Evolutionary conservation across 1,139 yeast genomes (phyloP).

Genomic region (Geotrichum klebahnii): DNA sequence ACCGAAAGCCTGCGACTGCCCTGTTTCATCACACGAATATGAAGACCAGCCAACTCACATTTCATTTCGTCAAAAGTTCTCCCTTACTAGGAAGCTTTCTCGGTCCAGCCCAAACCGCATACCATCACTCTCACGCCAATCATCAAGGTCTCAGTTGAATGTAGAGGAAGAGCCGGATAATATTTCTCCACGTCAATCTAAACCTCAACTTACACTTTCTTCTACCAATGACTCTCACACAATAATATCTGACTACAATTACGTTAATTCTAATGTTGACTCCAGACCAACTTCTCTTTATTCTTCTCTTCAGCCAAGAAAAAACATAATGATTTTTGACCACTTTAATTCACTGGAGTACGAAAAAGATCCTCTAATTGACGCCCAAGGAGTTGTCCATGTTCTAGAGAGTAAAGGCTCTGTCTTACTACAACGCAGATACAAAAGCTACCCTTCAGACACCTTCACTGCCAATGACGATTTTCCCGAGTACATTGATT

Average conservation of each 20-base stretch:
- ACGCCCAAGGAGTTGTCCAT: conserved; percentile 33
- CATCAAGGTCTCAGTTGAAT: conserved; percentile 2
- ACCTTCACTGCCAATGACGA: conserved; percentile 12
- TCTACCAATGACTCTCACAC: conserved; percentile 11
- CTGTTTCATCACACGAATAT: conserved; percentile 14
- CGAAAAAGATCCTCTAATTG: conserved; percentile 37
- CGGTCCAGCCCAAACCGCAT: conserved; percentile 15
- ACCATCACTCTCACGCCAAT: conserved; percentile 16
- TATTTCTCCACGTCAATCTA: background rate
- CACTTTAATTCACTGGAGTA: conserved; percentile 33
- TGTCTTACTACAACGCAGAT: conserved; percentile 35
- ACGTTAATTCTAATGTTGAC: conserved; percentile 16
- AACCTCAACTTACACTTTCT: background rate
- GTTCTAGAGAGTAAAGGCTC: conserved; percentile 33
- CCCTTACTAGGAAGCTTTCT: conserved; percentile 25
- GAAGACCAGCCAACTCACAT: conserved; percentile 6
- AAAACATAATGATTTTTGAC: conserved; percentile 27
- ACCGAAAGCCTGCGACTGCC: background rate
- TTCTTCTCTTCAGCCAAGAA: conserved; percentile 14
- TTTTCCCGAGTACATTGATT: conserved; percentile 31
- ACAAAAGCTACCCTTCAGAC: conserved; percentile 15
- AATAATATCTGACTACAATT: conserved; percentile 8
- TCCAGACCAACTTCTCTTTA: conserved; percentile 20
- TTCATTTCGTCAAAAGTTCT: conserved; percentile 24
- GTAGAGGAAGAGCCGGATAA: conserved; percentile 5